Percentiles rank a stretch among this genome's conserved stretches.
Evolutionary conservation across 148 eudicot genomes (phyloP).

Genomic region (Drosera capensis): DNA sequence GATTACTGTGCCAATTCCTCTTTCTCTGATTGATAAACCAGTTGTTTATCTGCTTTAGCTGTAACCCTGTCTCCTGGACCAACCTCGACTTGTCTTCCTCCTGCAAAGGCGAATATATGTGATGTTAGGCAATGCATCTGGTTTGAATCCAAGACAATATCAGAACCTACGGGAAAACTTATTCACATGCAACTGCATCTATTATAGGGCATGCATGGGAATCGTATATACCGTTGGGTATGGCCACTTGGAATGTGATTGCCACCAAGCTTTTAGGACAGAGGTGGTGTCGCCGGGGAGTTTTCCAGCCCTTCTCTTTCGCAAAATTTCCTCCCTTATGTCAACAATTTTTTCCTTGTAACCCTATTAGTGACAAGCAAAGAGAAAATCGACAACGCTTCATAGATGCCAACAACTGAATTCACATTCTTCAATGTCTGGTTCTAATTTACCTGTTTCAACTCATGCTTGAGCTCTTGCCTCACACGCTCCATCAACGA

Average conservation of each 20-base stretch:
- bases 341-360: slow-evolving; percentile 88
- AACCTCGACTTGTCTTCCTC: too few species aligned
- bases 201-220: too few species aligned
- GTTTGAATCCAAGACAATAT: too few species aligned
- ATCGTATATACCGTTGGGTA: slow-evolving; percentile 96
- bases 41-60: too few species aligned
- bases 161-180: too few species aligned
- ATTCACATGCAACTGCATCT: too few species aligned
- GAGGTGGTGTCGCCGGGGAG: slow-evolving; percentile 96
- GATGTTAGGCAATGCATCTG: too few species aligned
- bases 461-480: slow-evolving; percentile 52
- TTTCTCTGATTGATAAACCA: too few species aligned
- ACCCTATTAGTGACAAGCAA: slow-evolving; percentile 27
- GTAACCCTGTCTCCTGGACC: too few species aligned
- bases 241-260: slow-evolving; percentile 94
- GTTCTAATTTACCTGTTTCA: slow-evolving; percentile 29
- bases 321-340: slow-evolving; percentile 82
- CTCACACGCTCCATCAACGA: slow-evolving; percentile 66
- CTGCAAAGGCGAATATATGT: too few species aligned
- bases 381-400: not conserved
- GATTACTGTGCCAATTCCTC: too few species aligned
- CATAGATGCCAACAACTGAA: not conserved
- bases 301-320: slow-evolving; percentile 92
- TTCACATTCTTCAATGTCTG: not conserved
- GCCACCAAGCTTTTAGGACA: slow-evolving; percentile 94